Base-by-base conservation (phyloP, 2,329 filamentous ascomycete genomes). In the Phaeosphaeriaceae sp. region DNA sequence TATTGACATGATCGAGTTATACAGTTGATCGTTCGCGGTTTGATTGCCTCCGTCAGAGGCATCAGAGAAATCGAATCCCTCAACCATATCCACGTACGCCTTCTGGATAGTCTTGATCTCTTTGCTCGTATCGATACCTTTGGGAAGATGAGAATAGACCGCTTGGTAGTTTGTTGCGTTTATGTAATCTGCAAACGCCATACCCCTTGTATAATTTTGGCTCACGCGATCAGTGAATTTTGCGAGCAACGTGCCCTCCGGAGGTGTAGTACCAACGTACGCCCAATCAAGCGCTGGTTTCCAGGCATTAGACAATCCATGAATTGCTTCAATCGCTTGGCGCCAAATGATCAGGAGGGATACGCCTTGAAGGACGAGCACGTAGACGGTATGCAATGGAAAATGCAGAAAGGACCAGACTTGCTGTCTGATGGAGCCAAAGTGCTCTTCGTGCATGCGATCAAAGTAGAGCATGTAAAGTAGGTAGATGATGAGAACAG, bases 391-490 rank as follows among this genome's bases (percentile, higher is more conserved):
- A 50, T 72, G 68, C 1, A 72, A 54, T 3, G 68, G 67, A 50
- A 70, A 69, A 50, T 72, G 68, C 4, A 63, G 36, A 17, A 66
- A 63, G 5, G 58, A 56, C 67, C 67, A 71, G 11, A 66, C 40
- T 45, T 71, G 69, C 44, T 72, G 69, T 23, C 64, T 64, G 48
- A 71, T 69, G 34, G 51, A 61, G 34, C 68, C 68, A 17, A 70
- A 71, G 38, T 70, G 66, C 12, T 64, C 56, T 34, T 68, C 60
- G 3, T 61, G 57, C 20, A 70, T 49, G 20, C 60, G 60, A 42
- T 72, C 69, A 33, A 72, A 72, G 60, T 72, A 71, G 20, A 70
- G 52, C 61, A 70, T 67, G 58, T 68, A 72, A 4, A 72, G 53
- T 41, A 71, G 63, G 48, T 68, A 67, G 36, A 74, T 70, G 43